Percentiles rank a stretch among this genome's conserved stretches.
phyloP scores from a whole-genome alignment of 169 alveolate species.

The Plasmodium inui region DNA sequence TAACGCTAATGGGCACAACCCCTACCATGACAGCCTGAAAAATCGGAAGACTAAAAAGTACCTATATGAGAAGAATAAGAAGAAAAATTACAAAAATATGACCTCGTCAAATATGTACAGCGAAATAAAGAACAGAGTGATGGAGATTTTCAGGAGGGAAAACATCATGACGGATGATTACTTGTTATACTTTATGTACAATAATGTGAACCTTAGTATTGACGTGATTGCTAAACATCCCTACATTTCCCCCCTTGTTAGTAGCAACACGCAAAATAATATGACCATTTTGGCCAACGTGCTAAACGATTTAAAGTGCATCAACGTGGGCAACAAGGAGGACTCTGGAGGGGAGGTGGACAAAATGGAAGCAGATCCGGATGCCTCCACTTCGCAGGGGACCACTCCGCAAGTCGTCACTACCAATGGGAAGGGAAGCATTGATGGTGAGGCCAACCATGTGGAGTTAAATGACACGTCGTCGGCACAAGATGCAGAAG shows the following conservation, averaged over 20 bases:
- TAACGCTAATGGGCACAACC: background rate
- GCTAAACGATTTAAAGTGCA: slow-evolving; percentile 41
- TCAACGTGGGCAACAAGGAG: slow-evolving; percentile 29
- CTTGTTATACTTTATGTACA: slow-evolving; percentile 63
- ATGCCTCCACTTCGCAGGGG: background rate
- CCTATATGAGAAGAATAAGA: slow-evolving; percentile 46
- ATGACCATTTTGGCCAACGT: slow-evolving; percentile 20
- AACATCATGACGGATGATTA: slow-evolving; percentile 74
- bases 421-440: background rate
- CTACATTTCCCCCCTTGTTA: slow-evolving; percentile 39
- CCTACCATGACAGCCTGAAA: slow-evolving; percentile 29
- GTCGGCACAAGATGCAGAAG: background rate
- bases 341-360: background rate
- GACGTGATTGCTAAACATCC: slow-evolving; percentile 71
- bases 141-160: slow-evolving; percentile 70
- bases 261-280: slow-evolving; percentile 4
- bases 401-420: background rate
- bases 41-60: slow-evolving; percentile 38
- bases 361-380: background rate
- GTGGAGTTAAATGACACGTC: background rate
- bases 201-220: slow-evolving; percentile 50
- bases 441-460: background rate
- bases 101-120: slow-evolving; percentile 35
- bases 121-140: slow-evolving; percentile 61
- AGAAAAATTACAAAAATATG: slow-evolving; percentile 57